Percentiles rank a stretch among this genome's conserved stretches.
These are phyloP conservation scores for Aotearoamyces nothofagi DNA, from an alignment of 2,329 filamentous ascomycete genomes.

Conservation along the genomic window DNA sequence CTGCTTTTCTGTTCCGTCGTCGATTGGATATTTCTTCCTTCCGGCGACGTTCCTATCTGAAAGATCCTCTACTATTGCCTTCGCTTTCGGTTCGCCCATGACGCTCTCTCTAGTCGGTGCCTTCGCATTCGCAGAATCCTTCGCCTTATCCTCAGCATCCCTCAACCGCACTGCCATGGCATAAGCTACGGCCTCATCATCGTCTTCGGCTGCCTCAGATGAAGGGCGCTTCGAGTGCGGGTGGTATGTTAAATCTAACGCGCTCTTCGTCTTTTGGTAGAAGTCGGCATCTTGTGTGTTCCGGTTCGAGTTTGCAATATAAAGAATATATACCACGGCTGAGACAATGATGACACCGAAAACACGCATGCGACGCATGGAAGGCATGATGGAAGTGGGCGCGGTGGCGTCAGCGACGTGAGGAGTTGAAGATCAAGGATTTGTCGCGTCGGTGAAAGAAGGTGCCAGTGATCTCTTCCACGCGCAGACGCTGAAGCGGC, in stretches of 20 bases:
- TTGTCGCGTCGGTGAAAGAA: neutral
- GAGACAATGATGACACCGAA: slow-evolving; percentile 49
- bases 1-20: slow-evolving; percentile 20
- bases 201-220: slow-evolving; percentile 27
- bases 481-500: too few species aligned
- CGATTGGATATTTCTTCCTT: slow-evolving; percentile 26
- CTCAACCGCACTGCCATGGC: slow-evolving; percentile 47
- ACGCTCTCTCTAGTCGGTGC: slow-evolving; percentile 37
- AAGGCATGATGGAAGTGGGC: slow-evolving; percentile 38
- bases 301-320: slow-evolving; percentile 50
- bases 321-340: slow-evolving; percentile 52
- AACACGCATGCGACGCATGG: slow-evolving; percentile 53
- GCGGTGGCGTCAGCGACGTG: too few species aligned
- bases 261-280: slow-evolving; percentile 42
- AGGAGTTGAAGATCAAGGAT: slow-evolving; percentile 8
- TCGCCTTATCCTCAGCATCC: slow-evolving; percentile 53
- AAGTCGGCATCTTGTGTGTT: slow-evolving; percentile 34
- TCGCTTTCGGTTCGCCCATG: slow-evolving; percentile 4
- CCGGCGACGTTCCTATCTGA: slow-evolving; percentile 30
- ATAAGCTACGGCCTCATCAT: slow-evolving; percentile 35
- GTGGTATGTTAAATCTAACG: slow-evolving; percentile 22
- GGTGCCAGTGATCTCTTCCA: neutral
- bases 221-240: neutral
- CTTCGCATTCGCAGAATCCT: slow-evolving; percentile 54
- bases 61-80: neutral